Evolutionary conservation across 495 filamentous ascomycete species (phyloP).

Genomic region (Saxophila tyrrhenica): DNA sequence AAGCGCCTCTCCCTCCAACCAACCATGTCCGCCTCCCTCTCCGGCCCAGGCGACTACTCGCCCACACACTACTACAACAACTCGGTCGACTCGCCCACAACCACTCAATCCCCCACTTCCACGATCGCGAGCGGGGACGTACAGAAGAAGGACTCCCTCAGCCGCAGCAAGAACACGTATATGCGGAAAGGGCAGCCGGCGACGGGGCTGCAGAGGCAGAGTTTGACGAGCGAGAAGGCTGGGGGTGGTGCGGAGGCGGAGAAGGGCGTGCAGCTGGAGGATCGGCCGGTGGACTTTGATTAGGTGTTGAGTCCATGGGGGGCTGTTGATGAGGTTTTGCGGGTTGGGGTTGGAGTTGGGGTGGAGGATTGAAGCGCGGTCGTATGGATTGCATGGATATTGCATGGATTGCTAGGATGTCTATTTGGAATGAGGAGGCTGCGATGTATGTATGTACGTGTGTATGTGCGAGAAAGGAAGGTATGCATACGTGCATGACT

Average conservation of each 20-base stretch:
- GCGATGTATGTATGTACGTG: no score
- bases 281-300: conserved; percentile 72
- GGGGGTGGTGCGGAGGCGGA: conserved; percentile 32
- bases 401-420: no score
- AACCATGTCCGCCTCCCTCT: conserved; percentile 15
- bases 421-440: no score
- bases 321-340: neutral
- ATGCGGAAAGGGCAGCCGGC: conserved; percentile 21
- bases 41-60: conserved; percentile 3
- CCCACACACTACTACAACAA: conserved; percentile 16
- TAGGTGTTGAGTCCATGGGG: conserved; percentile 29
- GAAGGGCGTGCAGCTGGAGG: conserved; percentile 63
- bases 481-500: no score
- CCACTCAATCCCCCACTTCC: neutral
- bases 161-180: neutral
- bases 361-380: no score
- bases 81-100: conserved; percentile 10
- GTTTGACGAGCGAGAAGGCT: conserved; percentile 22
- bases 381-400: no score
- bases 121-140: neutral
- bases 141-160: conserved; percentile 1
- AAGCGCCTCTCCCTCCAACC: conserved; percentile 1
- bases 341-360: no score
- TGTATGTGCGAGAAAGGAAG: no score
- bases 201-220: conserved; percentile 37